A percentile compares a stretch with the other conserved stretches of the same genome.
Evolutionary conservation across 495 filamentous ascomycete genomes (phyloP).

Genomic region (Letharia lupina): DNA sequence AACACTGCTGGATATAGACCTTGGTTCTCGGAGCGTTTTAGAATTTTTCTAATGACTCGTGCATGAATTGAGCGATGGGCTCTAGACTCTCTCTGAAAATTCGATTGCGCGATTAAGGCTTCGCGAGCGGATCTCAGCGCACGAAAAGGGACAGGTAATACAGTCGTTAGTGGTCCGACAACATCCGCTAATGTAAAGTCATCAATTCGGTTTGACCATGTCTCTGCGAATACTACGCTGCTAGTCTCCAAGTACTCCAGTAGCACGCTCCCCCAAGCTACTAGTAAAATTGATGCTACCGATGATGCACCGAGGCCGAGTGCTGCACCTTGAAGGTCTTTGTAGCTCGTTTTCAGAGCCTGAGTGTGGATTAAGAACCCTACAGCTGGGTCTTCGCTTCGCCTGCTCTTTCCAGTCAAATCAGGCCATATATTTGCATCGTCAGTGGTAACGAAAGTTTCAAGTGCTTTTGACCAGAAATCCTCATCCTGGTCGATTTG

Average conservation of each 20-base stretch:
- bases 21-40: slow-evolving; percentile 26
- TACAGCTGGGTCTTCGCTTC: slow-evolving; percentile 13
- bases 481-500: slow-evolving; percentile 20
- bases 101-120: slow-evolving; percentile 25
- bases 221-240: slow-evolving; percentile 32
- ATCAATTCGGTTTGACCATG: slow-evolving; percentile 30
- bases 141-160: slow-evolving; percentile 31
- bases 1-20: slow-evolving; percentile 32
- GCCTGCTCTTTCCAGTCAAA: slow-evolving; percentile 20
- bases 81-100: slow-evolving; percentile 26
- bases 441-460: slow-evolving; percentile 18
- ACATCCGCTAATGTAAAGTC: slow-evolving; percentile 25
- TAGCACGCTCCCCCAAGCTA: slow-evolving; percentile 30
- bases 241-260: slow-evolving; percentile 30
- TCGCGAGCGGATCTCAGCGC: slow-evolving; percentile 23
- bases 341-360: slow-evolving; percentile 19
- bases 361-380: background rate
- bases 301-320: slow-evolving; percentile 29
- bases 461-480: slow-evolving; percentile 28
- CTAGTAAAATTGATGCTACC: slow-evolving; percentile 29
- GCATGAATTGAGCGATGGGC: slow-evolving; percentile 29
- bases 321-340: slow-evolving; percentile 23
- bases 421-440: slow-evolving; percentile 31
- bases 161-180: slow-evolving; percentile 30
- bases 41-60: slow-evolving; percentile 27